A percentile compares a stretch with the other conserved stretches of the same genome.
These are phyloP conservation scores for Forsythia viridissima DNA, from an alignment of 257 asterid species.

Conservation along the genomic window DNA sequence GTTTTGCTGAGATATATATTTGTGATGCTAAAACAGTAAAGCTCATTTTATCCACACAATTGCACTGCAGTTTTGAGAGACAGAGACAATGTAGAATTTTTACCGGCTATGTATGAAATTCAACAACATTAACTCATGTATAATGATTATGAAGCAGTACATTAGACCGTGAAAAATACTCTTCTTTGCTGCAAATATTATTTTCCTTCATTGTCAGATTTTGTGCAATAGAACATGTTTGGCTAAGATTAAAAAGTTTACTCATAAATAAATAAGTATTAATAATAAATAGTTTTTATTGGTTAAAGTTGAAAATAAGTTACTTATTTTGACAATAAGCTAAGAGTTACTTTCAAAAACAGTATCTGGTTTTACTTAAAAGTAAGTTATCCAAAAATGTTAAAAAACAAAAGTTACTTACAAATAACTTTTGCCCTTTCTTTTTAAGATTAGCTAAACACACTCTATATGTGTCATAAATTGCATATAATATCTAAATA, in stretches of 20 bases:
- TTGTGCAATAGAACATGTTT: background rate
- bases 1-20: background rate
- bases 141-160: conserved; percentile 4
- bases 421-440: background rate
- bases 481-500: conserved; percentile 11
- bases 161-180: background rate
- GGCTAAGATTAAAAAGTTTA: background rate
- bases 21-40: background rate
- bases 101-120: background rate
- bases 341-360: background rate
- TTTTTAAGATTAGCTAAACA: background rate
- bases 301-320: background rate
- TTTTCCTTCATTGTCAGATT: background rate
- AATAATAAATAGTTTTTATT: background rate
- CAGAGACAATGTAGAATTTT: background rate
- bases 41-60: background rate
- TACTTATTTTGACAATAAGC: background rate
- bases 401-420: background rate
- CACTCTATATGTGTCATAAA: background rate
- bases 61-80: background rate
- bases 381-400: background rate
- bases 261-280: background rate
- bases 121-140: background rate
- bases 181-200: background rate
- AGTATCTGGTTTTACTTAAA: background rate